Conservation (phyloP, 1,139 yeast species). For the Hemisphaericaspora lyxosophila region DNA sequence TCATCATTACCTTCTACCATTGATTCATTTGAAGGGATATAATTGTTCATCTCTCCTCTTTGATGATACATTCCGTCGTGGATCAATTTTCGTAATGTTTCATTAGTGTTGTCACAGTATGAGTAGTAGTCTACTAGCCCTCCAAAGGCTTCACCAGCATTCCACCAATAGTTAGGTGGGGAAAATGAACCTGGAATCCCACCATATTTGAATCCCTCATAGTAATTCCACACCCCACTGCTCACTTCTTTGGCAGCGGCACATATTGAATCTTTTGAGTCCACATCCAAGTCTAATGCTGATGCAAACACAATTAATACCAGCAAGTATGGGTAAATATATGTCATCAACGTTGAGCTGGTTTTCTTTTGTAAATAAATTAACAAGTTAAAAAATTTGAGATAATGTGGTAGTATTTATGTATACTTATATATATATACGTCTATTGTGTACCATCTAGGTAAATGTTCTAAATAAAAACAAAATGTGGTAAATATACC, state of each 20-base stretch:
- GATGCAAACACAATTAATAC: background rate
- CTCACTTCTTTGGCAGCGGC: slow-evolving; percentile 48
- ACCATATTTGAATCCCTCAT: slow-evolving; percentile 52
- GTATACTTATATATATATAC: too few relatives aligned
- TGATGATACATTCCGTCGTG: slow-evolving; percentile 49
- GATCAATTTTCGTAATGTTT: slow-evolving; percentile 38
- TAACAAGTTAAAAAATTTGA: too few relatives aligned
- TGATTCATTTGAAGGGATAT: slow-evolving; percentile 58
- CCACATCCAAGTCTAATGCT: slow-evolving; percentile 21
- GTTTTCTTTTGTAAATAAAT: too few relatives aligned
- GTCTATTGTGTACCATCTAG: too few relatives aligned
- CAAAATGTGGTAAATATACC: too few relatives aligned
- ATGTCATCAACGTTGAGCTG: too few relatives aligned
- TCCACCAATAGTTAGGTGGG: slow-evolving; percentile 71
- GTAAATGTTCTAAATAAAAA: too few relatives aligned
- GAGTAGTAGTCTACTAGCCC: slow-evolving; percentile 55
- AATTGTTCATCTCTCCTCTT: slow-evolving; percentile 52
- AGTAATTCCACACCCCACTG: slow-evolving; percentile 58
- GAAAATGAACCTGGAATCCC: slow-evolving; percentile 62
- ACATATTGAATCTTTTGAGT: slow-evolving; percentile 42
- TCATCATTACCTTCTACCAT: slow-evolving; percentile 71
- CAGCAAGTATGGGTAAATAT: too few relatives aligned
- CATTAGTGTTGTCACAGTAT: slow-evolving; percentile 46
- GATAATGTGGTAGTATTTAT: too few relatives aligned
- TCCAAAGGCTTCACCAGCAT: slow-evolving; percentile 69